Evolutionary conservation across 73 alveolate genomes (phyloP).

Genomic region (Uronychia setigera): DNA sequence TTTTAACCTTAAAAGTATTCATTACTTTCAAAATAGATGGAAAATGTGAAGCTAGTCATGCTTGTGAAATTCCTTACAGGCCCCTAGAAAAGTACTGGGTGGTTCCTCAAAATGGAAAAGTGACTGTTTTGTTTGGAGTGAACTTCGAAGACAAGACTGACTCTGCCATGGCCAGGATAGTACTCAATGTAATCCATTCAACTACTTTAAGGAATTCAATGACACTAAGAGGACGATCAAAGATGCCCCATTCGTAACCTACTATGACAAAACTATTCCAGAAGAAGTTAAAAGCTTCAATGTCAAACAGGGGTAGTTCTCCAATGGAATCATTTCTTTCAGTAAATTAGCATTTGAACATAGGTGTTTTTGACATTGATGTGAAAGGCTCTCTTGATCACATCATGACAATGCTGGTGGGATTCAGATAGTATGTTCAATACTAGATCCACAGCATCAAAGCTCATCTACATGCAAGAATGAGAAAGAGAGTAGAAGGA

Average conservation of each 20-base stretch:
- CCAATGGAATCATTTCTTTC: slow-evolving; percentile 54
- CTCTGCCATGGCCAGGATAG: slow-evolving; percentile 53
- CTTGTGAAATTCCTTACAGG: slow-evolving; percentile 54
- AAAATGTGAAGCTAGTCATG: background rate
- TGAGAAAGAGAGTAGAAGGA: slow-evolving; percentile 73
- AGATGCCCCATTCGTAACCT: slow-evolving; percentile 45
- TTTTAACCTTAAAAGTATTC: background rate
- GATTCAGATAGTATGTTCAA: slow-evolving; percentile 61
- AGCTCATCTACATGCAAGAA: slow-evolving; percentile 55
- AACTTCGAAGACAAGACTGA: slow-evolving; percentile 47
- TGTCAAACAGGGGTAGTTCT: slow-evolving; percentile 4
- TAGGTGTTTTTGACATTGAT: slow-evolving; percentile 21
- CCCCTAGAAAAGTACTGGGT: slow-evolving; percentile 62
- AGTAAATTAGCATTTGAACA: background rate
- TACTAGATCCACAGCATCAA: slow-evolving; percentile 67
- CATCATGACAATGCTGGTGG: slow-evolving; percentile 34
- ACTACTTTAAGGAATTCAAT: slow-evolving; percentile 22
- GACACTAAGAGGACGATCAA: slow-evolving; percentile 48
- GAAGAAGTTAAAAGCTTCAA: background rate
- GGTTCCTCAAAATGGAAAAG: slow-evolving; percentile 27
- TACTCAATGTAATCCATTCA: slow-evolving; percentile 6
- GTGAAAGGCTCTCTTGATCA: slow-evolving; percentile 34
- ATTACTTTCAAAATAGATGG: background rate
- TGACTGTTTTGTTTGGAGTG: slow-evolving; percentile 25
- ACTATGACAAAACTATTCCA: slow-evolving; percentile 38